Base-by-base conservation (phyloP, 164 flowering plant species). In the Santalum album region DNA sequence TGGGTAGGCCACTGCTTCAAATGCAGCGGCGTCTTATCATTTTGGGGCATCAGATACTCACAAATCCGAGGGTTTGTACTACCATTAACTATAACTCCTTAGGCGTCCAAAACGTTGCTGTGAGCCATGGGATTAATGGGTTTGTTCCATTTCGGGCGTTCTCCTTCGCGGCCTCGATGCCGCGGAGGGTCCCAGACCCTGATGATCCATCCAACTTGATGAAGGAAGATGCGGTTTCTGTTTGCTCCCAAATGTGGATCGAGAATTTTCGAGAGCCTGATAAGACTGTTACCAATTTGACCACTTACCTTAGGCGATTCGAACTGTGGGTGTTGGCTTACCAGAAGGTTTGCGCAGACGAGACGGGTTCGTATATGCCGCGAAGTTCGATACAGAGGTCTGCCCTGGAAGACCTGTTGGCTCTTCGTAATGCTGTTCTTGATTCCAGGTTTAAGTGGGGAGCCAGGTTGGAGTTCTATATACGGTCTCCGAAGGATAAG, bases 291-390 rank as follows among this genome's bases (percentile, higher is more conserved):
- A 71, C 71, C 40, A 86, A 82, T 76, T 74, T 92, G 70, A 63
- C 72, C 23, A 50, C 64, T 21, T 76, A 81, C 56, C 77, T 89
- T 42, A 66, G 90, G 12, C 59, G 83, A 11, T 81, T 92, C 50
- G 97, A 92, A 64, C 58, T 92, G 65, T 92, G 98, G 98, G 83
- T 89, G 2, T 64, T 92, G 65, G 94, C 96, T 22, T 92, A 89
- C 55, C 98, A 87, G 75, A 92, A 92, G 57, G 98, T 82, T 6
- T 75, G 74, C 56, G 79, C 90, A 3, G 96, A 89, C 58, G 98
- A 89, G 25, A 76, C 54, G 12, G 96, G 98, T 1, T 63, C 96
- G 0, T 92, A 87, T 63, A 60, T 83, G 75, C 96, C 98, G 0
- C 72, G 83, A 15, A 84, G 80, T 51, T 57, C 90, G 2, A 72